Base-by-base conservation (phyloP, 331 rosid species). In the Quercus phellos region DNA sequence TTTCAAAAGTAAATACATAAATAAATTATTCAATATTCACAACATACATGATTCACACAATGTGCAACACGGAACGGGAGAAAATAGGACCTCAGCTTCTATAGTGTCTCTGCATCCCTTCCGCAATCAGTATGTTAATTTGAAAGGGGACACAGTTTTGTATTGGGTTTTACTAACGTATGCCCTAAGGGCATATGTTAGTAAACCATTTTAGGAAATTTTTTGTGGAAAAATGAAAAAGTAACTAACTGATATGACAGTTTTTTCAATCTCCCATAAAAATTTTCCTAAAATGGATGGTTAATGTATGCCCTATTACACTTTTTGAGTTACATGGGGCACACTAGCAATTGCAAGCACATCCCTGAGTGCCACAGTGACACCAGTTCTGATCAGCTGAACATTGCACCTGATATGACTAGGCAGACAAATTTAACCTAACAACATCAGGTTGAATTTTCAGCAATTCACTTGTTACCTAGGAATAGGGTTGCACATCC, bases 11-110 rank as follows among this genome's bases (percentile, higher is more conserved):
- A 35, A 2, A 76, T 3, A 16, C 70, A 38, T 72, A 27, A 46
- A 38, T 72, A 27, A 46, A 74, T 54, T 55, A 55, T 16, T 53
- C 76, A 70, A 61, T 71, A 78, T 69, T 77, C 42, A 67, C n/a
- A 61, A 35, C 29, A 59, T 19, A 26, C 69, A 58, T 51, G 22
- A 72, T 55, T 51, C 4, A 4, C 74, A 71, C 42, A 29, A 30
- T 14, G 10, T 9, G 21, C 18, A 56, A 12, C 4, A 22, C 4
- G 30, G n/a, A 27, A 46, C 6, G 6, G 32, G 26, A 18, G 17
- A 74, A 8, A 74, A 26, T 81, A 76, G 12, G 46, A 34, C 59
- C 24, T 22, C 26, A 4, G 35, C 71, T 66, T 32, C 16, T 59
- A 4, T 27, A 14, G 21, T 12, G 19, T 61, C n/a, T 61, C 38